Percentiles rank a stretch among this genome's conserved stretches.
Conservation (phyloP, 1,284 basidiomycete species). For the Microbotryum saponariae region DNA sequence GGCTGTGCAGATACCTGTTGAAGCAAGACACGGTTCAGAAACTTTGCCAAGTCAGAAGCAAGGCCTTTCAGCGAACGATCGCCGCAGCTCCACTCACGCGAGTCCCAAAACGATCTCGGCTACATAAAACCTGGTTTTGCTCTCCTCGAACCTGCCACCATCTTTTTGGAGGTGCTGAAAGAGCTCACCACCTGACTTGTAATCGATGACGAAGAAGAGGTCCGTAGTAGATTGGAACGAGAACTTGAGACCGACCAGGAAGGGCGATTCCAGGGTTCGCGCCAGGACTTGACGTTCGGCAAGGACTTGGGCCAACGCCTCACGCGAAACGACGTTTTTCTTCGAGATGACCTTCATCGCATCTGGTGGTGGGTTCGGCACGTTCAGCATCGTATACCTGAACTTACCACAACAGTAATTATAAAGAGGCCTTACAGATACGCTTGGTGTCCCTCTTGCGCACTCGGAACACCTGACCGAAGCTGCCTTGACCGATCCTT, state of each 20-base stretch:
- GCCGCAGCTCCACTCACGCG: constrained; percentile 33
- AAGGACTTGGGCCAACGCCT: constrained; percentile 42
- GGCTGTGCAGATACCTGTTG: not conserved
- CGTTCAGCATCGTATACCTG: too few species aligned
- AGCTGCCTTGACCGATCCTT: constrained; percentile 44
- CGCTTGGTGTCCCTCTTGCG: constrained; percentile 44
- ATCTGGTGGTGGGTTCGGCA: constrained; percentile 23
- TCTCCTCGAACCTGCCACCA: constrained; percentile 37
- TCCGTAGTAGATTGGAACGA: constrained; percentile 23
- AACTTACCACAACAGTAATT: too few species aligned
- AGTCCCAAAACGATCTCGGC: constrained; percentile 39
- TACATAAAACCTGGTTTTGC: constrained; percentile 37
- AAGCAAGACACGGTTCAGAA: too few species aligned
- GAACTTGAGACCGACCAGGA: constrained; percentile 45
- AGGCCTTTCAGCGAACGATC: not conserved
- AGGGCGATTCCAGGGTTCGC: constrained; percentile 42
- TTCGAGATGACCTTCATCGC: constrained; percentile 45
- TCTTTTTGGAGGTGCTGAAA: constrained; percentile 41
- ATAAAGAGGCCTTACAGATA: constrained; percentile 29
- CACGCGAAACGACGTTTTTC: constrained; percentile 39
- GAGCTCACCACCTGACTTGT: constrained; percentile 45
- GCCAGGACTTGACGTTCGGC: constrained; percentile 44
- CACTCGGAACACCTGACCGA: constrained; percentile 44
- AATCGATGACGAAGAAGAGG: constrained; percentile 44
- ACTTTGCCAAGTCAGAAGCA: too few species aligned